Conservation (phyloP, 495 filamentous ascomycete genomes). For the Patellaria atrata region DNA sequence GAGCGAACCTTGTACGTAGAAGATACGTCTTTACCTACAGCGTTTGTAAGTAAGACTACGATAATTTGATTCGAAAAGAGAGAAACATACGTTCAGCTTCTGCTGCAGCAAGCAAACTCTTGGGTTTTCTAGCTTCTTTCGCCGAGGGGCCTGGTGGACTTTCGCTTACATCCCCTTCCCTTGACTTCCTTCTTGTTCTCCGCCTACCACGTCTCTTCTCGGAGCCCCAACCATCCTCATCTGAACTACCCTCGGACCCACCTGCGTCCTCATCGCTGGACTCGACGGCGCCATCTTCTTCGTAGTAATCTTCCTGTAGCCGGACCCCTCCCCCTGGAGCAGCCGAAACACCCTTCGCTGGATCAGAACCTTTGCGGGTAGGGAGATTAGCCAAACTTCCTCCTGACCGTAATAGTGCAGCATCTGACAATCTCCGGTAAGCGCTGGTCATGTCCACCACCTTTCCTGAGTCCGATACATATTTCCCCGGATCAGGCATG, state of each 20-base stretch:
- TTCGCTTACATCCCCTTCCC: slow-evolving; percentile 12
- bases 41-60: slow-evolving; percentile 16
- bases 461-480: slow-evolving; percentile 36
- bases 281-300: slow-evolving; percentile 39
- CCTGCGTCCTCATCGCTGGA: slow-evolving; percentile 15
- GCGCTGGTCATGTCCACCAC: slow-evolving; percentile 43
- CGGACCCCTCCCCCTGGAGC: slow-evolving; percentile 41
- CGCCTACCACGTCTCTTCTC: slow-evolving; percentile 27
- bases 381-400: slow-evolving; percentile 40
- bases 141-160: slow-evolving; percentile 33
- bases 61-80: not conserved
- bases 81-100: slow-evolving; percentile 62
- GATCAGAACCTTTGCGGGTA: slow-evolving; percentile 25
- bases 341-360: slow-evolving; percentile 23
- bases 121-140: slow-evolving; percentile 24
- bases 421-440: slow-evolving; percentile 52
- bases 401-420: slow-evolving; percentile 39
- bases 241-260: slow-evolving; percentile 29
- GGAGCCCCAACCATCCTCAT: slow-evolving; percentile 28
- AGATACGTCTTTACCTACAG: slow-evolving; percentile 26
- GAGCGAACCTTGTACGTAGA: slow-evolving; percentile 37
- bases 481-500: slow-evolving; percentile 28
- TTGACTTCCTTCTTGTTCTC: slow-evolving; percentile 4
- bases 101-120: slow-evolving; percentile 49
- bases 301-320: slow-evolving; percentile 57